Evolutionary conservation across 78 protist genomes (phyloP), one percentile per base, ranked within the genome.

Genomic region (Dictyostelium brefeldianum): DNA sequence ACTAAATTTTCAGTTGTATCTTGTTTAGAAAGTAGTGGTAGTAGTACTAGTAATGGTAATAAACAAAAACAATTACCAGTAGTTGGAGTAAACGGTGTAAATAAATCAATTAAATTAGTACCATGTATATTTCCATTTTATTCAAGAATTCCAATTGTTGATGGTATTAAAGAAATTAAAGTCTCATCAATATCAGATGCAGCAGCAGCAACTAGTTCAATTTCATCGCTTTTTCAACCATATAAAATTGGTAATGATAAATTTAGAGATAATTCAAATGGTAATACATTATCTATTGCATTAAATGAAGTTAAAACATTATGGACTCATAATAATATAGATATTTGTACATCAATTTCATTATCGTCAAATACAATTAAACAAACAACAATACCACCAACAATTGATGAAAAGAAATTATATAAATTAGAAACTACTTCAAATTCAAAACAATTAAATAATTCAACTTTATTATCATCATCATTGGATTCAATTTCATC

Each of bases 101-200:
- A 36, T 47, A n/a, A 43, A 43, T 10, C 56, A 73, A 43, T 22
- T 73, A 43, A 67, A 67, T 67, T 25, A 31, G 31, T 48, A 67
- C 75, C 75, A 67, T 75, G 81, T 48, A 48, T 75, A 75, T 75
- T 75, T 25, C n/a, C 81, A 50, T 48, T 46, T n/a, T 46, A 48
- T 73, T 62, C 70, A 62, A 62, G 57, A 75, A 43, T 25, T 17
- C 43, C 56, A 48, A 18, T 64, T 14, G 11, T 67, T 17, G 75
- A 67, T 48, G 51, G 54, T 11, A 75, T 75, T 12, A 43, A n/a
- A 25, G 54, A 22, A 25, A 15, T 75, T 48, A 51, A 48, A 20
- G 25, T 25, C 2, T 46, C 81, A 5, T 41, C 56, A 48, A 75
- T 48, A 10, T 31, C 59, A 20, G 83, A 78, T 78, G 83, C 83